Evolutionary conservation across 345 rosid species (phyloP).

Genomic region (Schrenkiella parvula): DNA sequence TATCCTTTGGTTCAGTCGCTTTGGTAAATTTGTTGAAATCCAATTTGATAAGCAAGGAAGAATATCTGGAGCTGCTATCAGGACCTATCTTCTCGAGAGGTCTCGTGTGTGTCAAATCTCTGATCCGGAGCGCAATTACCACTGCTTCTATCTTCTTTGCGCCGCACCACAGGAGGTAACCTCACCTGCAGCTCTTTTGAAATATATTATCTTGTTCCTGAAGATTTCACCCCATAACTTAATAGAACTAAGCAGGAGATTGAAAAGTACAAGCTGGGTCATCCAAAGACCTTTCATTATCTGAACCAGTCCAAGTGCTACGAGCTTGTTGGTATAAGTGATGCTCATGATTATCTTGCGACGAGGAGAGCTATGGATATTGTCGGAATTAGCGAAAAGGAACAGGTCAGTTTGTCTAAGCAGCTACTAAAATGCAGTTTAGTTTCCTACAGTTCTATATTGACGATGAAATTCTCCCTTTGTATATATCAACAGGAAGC

Average conservation of each 20-base stretch:
- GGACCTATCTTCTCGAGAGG: neutral
- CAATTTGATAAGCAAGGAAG: neutral
- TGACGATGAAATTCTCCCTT: too few species aligned
- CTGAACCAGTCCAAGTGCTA: neutral
- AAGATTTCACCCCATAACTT: too few species aligned
- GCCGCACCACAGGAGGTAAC: neutral
- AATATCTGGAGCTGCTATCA: neutral
- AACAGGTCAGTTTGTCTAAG: too few species aligned
- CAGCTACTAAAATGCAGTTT: too few species aligned
- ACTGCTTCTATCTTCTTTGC: slow-evolving; percentile 1
- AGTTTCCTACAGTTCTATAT: too few species aligned
- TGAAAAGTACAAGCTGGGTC: neutral
- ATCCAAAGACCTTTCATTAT: neutral
- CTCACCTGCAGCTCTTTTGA: too few species aligned
- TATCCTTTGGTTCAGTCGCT: neutral
- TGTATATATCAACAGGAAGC: neutral
- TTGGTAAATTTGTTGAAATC: slow-evolving; percentile 2
- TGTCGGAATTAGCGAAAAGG: neutral
- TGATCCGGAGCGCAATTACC: neutral
- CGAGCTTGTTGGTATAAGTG: neutral
- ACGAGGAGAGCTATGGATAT: slow-evolving; percentile 11
- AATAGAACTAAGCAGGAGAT: neutral
- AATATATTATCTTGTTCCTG: too few species aligned
- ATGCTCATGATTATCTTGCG: neutral
- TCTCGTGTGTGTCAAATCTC: slow-evolving; percentile 1